Base-by-base conservation (phyloP, 345 rosid species). In the Rubroshorea leprosula region DNA sequence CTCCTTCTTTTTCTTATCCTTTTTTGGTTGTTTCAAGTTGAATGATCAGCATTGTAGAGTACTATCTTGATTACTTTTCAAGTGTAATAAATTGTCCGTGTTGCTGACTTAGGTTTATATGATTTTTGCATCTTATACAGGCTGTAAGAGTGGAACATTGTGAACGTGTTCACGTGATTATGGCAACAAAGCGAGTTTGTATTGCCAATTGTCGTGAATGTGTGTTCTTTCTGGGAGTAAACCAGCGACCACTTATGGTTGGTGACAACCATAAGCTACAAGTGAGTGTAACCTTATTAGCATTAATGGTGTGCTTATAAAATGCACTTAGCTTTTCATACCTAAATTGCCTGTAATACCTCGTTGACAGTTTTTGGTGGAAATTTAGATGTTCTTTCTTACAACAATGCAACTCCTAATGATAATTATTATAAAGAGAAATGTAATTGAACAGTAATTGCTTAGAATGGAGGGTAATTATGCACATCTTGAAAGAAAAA, bases 191-290 rank as follows among this genome's bases (percentile, higher is more conserved):
- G 65, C 86, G 97, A 68, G 80, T 87, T 51, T 85, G 95, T 78
- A 85, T 94, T 49, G 97, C 90, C 58, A 94, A 86, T 74, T 94
- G 99, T 66, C 96, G 96, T 17, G 99, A 94, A 69, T 94, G 99
- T 49, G 70, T 87, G 35, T 90, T 94, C 83, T 94, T 87, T 75
- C 78, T 94, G 68, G 99, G 99, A 61, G 99, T 94, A 74, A 94
- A 90, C 74, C 96, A 90, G 76, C 85, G 80, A 67, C 97, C 99
- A n/a, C 93, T 94, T 29, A 83, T 94, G 63, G 83, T 90, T 64
- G 99, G 99, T 41, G 99, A 94, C 72, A 94, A 94, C 72, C 99
- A 94, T 76, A 94, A 85, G 77, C 68, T 94, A 49, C 99, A 94
- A 90, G 99, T 94, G 26, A 35, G 78, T 66, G 5, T 49, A 52